Evolutionary conservation across 2,329 filamentous ascomycete species (phyloP).

Genomic region (Ophiostoma tasmaniense): DNA sequence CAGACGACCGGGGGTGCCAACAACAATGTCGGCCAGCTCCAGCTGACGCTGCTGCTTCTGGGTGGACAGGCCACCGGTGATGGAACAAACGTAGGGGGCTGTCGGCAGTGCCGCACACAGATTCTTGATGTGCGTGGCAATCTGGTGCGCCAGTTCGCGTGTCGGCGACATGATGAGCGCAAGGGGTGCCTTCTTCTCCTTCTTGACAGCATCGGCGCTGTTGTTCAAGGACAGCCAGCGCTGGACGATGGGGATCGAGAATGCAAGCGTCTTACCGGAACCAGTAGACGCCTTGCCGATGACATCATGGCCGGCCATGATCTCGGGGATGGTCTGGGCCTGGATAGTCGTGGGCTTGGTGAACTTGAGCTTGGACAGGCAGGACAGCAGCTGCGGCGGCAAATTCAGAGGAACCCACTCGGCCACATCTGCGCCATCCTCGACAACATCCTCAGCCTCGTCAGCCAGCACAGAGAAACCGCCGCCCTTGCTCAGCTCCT

Average conservation of each 20-base stretch:
- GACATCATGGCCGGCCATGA: conserved; percentile 77
- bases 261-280: conserved; percentile 93
- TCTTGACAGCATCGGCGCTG: conserved; percentile 26
- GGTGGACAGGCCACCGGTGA: conserved; percentile 89
- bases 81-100: conserved; percentile 67
- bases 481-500: conserved; percentile 17
- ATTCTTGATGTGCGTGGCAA: conserved; percentile 70
- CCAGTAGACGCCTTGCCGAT: conserved; percentile 95
- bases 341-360: conserved; percentile 76
- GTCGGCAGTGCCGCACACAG: conserved; percentile 56
- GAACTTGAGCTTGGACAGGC: conserved; percentile 74
- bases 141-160: conserved; percentile 85
- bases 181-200: conserved; percentile 41
- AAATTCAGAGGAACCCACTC: conserved; percentile 70
- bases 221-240: conserved; percentile 50
- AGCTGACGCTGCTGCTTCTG: conserved; percentile 88
- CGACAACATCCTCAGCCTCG: conserved; percentile 34
- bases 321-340: conserved; percentile 66
- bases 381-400: conserved; percentile 60
- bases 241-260: conserved; percentile 88
- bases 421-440: conserved; percentile 60
- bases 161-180: conserved; percentile 86
- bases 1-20: conserved; percentile 82
- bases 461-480: conserved; percentile 48
- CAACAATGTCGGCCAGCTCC: conserved; percentile 78